These are phyloP conservation scores for Malus domestica DNA, from an alignment of 306 rosid species.

Conservation along the genomic window ASM211411v1 NC_041791.1:5783501-5784000, in stretches of 20 bases:
- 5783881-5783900: slow-evolving; percentile 64
- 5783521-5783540: background rate
- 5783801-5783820: background rate
- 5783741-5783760: background rate
- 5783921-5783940: slow-evolving; percentile 76
- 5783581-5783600: background rate
- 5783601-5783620: background rate
- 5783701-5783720: background rate
- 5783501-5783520: too few species aligned
- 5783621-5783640: background rate
- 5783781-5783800: background rate
- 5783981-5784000: slow-evolving; percentile 49
- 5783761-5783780: background rate
- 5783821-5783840: background rate
- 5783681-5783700: slow-evolving; percentile 8
- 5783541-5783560: background rate
- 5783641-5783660: background rate
- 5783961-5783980: slow-evolving; percentile 45
- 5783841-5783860: background rate
- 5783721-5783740: background rate
- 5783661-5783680: background rate
- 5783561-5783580: slow-evolving; percentile 8
- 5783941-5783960: slow-evolving; percentile 63
- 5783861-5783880: slow-evolving; percentile 40
- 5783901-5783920: slow-evolving; percentile 50